phyloP scores from a whole-genome alignment of 805 yeast species.

The Barnettozyma sp. region DNA sequence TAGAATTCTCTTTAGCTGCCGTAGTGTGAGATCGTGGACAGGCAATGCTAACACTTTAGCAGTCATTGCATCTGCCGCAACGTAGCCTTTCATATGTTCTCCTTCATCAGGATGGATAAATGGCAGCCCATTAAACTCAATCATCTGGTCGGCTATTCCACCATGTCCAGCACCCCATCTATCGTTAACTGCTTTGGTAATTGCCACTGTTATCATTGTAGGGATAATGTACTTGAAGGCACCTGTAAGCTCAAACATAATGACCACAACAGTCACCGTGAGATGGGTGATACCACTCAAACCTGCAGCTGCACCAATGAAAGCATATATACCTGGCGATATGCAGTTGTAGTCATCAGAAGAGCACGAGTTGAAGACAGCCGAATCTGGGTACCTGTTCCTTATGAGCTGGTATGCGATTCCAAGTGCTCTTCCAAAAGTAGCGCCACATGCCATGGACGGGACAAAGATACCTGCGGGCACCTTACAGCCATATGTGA shows the following conservation, averaged over 20 bases:
- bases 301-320: constrained; percentile 94
- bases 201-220: constrained; percentile 91
- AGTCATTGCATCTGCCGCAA: constrained; percentile 59
- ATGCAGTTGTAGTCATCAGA: constrained; percentile 47
- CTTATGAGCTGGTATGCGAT: constrained; percentile 51
- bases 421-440: constrained; percentile 87
- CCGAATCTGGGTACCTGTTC: constrained; percentile 31
- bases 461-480: constrained; percentile 99
- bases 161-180: constrained; percentile 54
- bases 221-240: constrained; percentile 89
- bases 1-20: constrained; percentile 30
- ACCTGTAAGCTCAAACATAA: constrained; percentile 95
- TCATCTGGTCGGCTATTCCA: constrained; percentile 96
- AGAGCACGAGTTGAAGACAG: constrained; percentile 33
- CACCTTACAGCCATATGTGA: constrained; percentile 87
- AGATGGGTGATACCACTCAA: constrained; percentile 90
- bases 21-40: constrained; percentile 28
- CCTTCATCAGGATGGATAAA: constrained; percentile 69
- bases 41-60: constrained; percentile 34
- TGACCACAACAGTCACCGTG: constrained; percentile 87
- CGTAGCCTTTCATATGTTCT: constrained; percentile 42
- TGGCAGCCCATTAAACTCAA: constrained; percentile 82
- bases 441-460: constrained; percentile 94
- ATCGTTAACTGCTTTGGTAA: constrained; percentile 75
- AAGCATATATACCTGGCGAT: constrained; percentile 92